Conservation (phyloP, 2,329 filamentous ascomycete species). For the Amauroascus niger region DNA sequence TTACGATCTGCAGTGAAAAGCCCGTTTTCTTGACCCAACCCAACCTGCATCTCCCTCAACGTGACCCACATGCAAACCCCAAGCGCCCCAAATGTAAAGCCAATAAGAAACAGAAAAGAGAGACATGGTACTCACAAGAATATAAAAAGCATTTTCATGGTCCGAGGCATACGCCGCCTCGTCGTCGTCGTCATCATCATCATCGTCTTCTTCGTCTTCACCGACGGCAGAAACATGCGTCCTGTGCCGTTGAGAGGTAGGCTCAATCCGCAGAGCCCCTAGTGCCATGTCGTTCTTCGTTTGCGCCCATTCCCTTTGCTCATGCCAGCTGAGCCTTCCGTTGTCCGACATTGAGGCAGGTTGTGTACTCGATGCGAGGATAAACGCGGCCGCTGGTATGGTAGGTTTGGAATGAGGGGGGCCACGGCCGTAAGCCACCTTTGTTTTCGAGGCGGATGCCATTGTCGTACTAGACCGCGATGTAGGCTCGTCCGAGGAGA, state of each 20-base stretch:
- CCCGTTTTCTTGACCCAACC: not conserved
- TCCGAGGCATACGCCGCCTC: constrained; percentile 17
- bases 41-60: not conserved
- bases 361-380: constrained; percentile 6
- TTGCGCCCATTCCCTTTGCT: constrained; percentile 10
- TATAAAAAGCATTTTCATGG: constrained; percentile 36
- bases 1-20: not conserved
- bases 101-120: constrained; percentile 1
- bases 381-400: constrained; percentile 9
- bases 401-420: not conserved
- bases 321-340: constrained; percentile 3
- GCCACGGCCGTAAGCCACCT: not conserved
- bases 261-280: constrained; percentile 2
- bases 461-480: constrained; percentile 9
- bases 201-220: constrained; percentile 22
- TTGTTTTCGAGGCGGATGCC: constrained; percentile 2
- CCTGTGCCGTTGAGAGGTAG: constrained; percentile 1
- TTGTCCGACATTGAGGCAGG: constrained; percentile 10
- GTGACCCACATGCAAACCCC: not conserved
- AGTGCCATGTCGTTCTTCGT: constrained; percentile 9
- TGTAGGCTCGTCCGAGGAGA: not conserved
- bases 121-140: constrained; percentile 29
- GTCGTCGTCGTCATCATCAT: constrained; percentile 17
- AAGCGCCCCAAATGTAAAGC: not conserved
- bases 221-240: constrained; percentile 20